A percentile compares a stretch with the other conserved stretches of the same genome.
Conservation (phyloP, 192 early-diverging fungal genomes). For the Entomortierella chlamydospora region DNA sequence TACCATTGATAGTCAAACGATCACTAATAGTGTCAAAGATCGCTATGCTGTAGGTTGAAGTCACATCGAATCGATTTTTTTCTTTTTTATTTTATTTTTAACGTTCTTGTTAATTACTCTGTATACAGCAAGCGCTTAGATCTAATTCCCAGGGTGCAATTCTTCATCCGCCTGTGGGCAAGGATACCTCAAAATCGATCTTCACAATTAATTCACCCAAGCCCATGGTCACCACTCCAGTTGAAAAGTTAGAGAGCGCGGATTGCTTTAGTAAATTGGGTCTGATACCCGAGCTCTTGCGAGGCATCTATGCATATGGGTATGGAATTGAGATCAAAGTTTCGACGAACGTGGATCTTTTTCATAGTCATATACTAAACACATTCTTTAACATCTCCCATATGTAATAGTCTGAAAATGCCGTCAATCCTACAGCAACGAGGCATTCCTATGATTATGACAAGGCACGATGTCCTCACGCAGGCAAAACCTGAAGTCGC, state of each 20-base stretch:
- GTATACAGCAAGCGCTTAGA: conserved; percentile 26
- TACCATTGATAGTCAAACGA: conserved; percentile 3
- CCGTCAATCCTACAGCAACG: conserved; percentile 51
- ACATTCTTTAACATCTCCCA: not conserved
- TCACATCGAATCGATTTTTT: too few species aligned
- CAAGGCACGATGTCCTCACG: conserved; percentile 35
- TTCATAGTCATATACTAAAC: too few species aligned
- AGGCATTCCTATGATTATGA: conserved; percentile 54
- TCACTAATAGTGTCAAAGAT: conserved; percentile 19
- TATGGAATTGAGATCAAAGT: not conserved
- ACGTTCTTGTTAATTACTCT: not conserved
- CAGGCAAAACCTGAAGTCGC: conserved; percentile 52
- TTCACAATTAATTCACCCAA: conserved; percentile 21
- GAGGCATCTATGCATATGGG: conserved; percentile 54
- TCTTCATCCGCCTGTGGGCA: conserved; percentile 20
- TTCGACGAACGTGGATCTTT: too few species aligned
- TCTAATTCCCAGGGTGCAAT: conserved; percentile 20
- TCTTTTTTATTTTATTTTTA: not conserved
- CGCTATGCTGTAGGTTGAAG: conserved; percentile 30
- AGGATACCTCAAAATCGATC: conserved; percentile 34
- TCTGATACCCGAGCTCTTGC: conserved; percentile 30
- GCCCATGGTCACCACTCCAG: conserved; percentile 28
- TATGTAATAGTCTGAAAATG: conserved; percentile 31
- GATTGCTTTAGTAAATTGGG: conserved; percentile 52
- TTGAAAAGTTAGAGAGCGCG: conserved; percentile 31